A percentile compares a stretch with the other conserved stretches of the same genome.
phyloP scores from a whole-genome alignment of 73 alveolate species.

The Uronychia setigera region DNA sequence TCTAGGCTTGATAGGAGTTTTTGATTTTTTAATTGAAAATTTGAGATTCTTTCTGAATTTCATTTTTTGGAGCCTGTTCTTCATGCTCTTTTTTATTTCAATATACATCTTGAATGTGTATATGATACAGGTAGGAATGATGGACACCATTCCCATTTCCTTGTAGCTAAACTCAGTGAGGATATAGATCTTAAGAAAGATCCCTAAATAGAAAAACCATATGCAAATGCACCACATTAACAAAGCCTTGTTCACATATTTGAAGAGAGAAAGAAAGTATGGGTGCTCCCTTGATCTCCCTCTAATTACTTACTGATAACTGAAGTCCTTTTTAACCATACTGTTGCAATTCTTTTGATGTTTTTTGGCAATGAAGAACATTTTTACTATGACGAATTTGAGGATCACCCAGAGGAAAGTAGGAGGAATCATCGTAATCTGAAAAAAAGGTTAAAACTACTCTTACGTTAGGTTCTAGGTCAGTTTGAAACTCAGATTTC shows the following conservation, averaged over 20 bases:
- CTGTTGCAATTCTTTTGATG: background rate
- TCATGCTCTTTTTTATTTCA: background rate
- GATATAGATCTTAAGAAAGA: background rate
- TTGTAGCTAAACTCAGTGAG: background rate
- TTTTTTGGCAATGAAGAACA: background rate
- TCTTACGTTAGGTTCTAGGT: background rate
- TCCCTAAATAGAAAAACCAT: background rate
- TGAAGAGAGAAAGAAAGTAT: background rate
- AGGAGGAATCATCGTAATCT: background rate
- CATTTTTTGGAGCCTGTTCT: background rate
- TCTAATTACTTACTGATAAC: background rate
- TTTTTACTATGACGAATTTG: background rate
- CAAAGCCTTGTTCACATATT: background rate
- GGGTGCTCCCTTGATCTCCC: constrained; percentile 3
- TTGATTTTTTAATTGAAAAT: too few species aligned
- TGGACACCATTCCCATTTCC: background rate
- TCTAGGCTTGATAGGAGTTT: background rate
- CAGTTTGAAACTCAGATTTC: background rate
- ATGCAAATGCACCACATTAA: background rate
- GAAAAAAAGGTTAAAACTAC: background rate
- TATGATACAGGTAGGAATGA: background rate
- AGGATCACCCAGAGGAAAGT: background rate
- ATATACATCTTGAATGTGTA: background rate
- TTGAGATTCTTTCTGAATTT: background rate
- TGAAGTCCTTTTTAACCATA: background rate